Percentiles rank a stretch among this genome's conserved stretches.
phyloP scores from a whole-genome alignment of 2,329 filamentous ascomycete species.

The Fusarium anthophilum region DNA sequence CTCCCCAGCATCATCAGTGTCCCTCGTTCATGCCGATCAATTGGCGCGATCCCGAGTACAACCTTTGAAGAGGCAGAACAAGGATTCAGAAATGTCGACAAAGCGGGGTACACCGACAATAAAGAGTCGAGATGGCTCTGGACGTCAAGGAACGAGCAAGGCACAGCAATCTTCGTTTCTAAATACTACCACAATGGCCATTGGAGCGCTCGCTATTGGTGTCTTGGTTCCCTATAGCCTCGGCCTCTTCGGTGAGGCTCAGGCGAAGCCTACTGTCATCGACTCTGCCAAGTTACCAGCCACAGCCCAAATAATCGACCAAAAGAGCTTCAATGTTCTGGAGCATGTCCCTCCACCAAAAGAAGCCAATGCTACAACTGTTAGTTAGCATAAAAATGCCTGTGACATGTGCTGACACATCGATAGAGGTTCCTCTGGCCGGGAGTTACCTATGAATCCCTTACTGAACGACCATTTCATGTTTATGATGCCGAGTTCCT shows the following conservation, averaged over 20 bases:
- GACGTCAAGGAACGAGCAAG: neutral
- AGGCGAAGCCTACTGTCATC: neutral
- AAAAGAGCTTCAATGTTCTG: constrained; percentile 37
- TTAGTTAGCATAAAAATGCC: neutral
- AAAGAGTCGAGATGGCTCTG: neutral
- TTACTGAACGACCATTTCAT: constrained; percentile 37
- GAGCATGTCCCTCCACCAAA: constrained; percentile 22
- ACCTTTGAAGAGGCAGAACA: neutral
- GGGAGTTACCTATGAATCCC: constrained; percentile 34
- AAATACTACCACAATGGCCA: neutral
- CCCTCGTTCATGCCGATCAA: no score
- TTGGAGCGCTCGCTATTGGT: neutral
- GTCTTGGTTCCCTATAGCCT: neutral
- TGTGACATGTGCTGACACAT: accelerated
- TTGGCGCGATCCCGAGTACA: neutral
- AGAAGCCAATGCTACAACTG: constrained; percentile 33
- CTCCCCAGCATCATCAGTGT: neutral
- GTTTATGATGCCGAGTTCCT: constrained; percentile 61
- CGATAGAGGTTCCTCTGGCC: constrained; percentile 32
- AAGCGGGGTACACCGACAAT: constrained; percentile 13
- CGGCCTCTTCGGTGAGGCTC: neutral
- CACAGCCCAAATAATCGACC: constrained; percentile 35
- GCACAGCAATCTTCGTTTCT: neutral
- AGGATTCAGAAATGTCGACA: neutral
- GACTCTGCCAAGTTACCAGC: constrained; percentile 8